These are phyloP conservation scores for Cytospora leucostoma DNA, from an alignment of 2,329 filamentous ascomycete species.

Conservation along the genomic window DNA sequence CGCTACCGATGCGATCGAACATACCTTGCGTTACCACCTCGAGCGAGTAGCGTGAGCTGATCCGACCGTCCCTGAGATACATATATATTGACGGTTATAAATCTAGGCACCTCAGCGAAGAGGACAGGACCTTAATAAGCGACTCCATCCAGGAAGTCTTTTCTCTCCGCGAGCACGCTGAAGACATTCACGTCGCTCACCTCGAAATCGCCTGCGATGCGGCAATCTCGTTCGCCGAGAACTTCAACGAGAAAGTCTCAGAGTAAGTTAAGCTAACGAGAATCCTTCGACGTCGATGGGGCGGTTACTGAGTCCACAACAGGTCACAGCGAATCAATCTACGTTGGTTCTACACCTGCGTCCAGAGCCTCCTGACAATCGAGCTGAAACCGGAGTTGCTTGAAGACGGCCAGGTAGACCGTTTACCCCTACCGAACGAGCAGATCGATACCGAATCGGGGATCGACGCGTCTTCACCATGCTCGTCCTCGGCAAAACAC, in stretches of 20 bases:
- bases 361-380: slow-evolving; percentile 6
- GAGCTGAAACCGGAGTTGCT: slow-evolving; percentile 5
- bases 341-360: slow-evolving; percentile 9
- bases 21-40: background rate
- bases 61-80: background rate
- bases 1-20: background rate
- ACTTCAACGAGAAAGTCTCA: background rate
- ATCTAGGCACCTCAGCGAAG: rapidly evolving
- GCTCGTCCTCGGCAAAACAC: background rate
- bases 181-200: slow-evolving; percentile 5
- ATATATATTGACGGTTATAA: background rate
- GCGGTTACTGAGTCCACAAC: background rate
- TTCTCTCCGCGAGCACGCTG: slow-evolving; percentile 1
- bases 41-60: background rate
- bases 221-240: slow-evolving; percentile 1
- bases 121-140: background rate
- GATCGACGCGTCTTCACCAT: background rate
- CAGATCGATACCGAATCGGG: background rate
- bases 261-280: background rate
- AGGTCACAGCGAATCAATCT: background rate
- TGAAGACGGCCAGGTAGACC: background rate
- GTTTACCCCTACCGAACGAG: background rate
- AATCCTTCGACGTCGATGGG: rapidly evolving
- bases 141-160: background rate
- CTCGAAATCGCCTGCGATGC: slow-evolving; percentile 22